Conservation (phyloP, 2,329 filamentous ascomycete genomes). For the Elsinoe fawcettii region DNA sequence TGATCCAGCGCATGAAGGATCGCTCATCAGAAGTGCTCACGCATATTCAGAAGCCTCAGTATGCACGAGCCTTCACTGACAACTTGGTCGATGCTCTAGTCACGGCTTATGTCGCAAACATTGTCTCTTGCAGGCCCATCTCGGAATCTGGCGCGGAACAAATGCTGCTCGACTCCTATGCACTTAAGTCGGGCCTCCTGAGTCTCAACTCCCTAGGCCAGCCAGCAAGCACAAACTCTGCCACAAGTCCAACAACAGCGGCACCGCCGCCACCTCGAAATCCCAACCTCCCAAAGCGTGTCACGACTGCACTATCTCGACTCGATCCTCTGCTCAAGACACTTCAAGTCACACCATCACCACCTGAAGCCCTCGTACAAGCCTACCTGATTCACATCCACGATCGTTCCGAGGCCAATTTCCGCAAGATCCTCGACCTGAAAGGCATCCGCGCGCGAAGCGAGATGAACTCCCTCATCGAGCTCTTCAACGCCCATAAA, state of each 20-base stretch:
- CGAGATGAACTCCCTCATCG: constrained; percentile 74
- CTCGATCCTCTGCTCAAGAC: constrained; percentile 93
- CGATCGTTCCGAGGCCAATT: constrained; percentile 88
- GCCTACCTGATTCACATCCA: constrained; percentile 96
- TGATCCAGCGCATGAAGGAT: constrained; percentile 64
- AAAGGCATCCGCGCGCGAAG: constrained; percentile 77
- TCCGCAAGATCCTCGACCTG: constrained; percentile 89
- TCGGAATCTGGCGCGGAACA: constrained; percentile 93
- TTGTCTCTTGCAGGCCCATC: constrained; percentile 83
- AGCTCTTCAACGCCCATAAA: constrained; percentile 84
- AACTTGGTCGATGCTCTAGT: constrained; percentile 87
- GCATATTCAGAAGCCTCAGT: constrained; percentile 80
- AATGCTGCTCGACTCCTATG: constrained; percentile 95
- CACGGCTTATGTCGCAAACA: constrained; percentile 68
- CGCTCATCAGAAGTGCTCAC: constrained; percentile 67
- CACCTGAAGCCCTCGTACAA: constrained; percentile 88
- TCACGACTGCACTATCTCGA: constrained; percentile 73
- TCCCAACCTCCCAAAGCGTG: constrained; percentile 71
- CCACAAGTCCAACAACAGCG: constrained; percentile 32
- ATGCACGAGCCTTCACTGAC: constrained; percentile 88
- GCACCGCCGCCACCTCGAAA: constrained; percentile 47
- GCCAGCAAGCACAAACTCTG: not conserved
- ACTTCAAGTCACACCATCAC: constrained; percentile 83
- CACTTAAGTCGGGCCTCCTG: constrained; percentile 70
- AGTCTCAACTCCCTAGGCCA: constrained; percentile 53